phyloP scores from a whole-genome alignment of 2,329 filamentous ascomycete genomes.

The Lachnellula suecica region DNA sequence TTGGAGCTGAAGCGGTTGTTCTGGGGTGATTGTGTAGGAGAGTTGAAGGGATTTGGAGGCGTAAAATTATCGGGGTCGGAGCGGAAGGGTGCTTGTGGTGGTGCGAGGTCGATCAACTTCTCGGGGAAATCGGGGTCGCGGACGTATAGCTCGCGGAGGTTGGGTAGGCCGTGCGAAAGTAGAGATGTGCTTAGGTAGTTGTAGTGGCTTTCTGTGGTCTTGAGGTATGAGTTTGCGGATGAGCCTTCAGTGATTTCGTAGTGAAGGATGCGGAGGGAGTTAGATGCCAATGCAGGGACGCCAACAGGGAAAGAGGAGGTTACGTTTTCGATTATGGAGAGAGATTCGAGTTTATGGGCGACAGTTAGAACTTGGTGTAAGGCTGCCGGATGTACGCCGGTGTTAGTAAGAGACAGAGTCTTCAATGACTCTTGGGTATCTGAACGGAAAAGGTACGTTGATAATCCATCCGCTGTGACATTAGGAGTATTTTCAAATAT shows the following conservation, averaged over 20 bases:
- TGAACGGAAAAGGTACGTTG: slow-evolving; percentile 64
- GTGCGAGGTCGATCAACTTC: slow-evolving; percentile 66
- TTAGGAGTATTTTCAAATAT: slow-evolving; percentile 69
- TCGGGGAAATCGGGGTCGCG: slow-evolving; percentile 83
- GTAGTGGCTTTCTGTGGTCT: slow-evolving; percentile 67
- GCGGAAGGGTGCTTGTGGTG: slow-evolving; percentile 56
- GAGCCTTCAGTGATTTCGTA: slow-evolving; percentile 75
- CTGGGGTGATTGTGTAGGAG: slow-evolving; percentile 5
- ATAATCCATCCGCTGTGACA: slow-evolving; percentile 70
- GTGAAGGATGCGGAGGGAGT: slow-evolving; percentile 69
- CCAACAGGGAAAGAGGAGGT: slow-evolving; percentile 55
- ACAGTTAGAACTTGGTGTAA: slow-evolving; percentile 42
- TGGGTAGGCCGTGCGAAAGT: slow-evolving; percentile 71
- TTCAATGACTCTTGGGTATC: slow-evolving; percentile 59
- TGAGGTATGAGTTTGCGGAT: slow-evolving; percentile 54
- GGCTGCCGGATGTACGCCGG: slow-evolving; percentile 58
- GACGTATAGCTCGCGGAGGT: slow-evolving; percentile 77
- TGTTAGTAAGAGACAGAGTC: slow-evolving; percentile 69
- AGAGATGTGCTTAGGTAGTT: slow-evolving; percentile 83
- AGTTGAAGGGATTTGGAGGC: slow-evolving; percentile 22
- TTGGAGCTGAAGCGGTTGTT: slow-evolving; percentile 32
- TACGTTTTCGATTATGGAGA: slow-evolving; percentile 57
- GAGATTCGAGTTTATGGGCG: slow-evolving; percentile 40
- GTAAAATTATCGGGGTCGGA: slow-evolving; percentile 31
- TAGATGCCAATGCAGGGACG: slow-evolving; percentile 65